Evolutionary conservation across 2,329 filamentous ascomycete species (phyloP).

Genomic region (Hypocrella siamensis): DNA sequence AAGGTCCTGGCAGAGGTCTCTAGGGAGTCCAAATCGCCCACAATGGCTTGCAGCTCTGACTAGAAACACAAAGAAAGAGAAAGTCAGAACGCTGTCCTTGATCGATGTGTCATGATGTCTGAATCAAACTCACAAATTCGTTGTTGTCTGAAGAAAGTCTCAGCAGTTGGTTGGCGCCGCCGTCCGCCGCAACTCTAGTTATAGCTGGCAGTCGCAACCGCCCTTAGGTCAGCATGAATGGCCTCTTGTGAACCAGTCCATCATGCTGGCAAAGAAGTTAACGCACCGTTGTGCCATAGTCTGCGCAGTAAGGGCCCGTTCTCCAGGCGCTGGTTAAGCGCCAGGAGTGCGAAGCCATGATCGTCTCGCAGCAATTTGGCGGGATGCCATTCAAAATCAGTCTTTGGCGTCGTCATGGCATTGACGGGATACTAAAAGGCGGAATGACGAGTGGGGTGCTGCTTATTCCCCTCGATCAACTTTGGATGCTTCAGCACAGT

Average conservation of each 20-base stretch:
- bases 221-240: slow-evolving; percentile 1
- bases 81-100: not conserved
- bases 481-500: no score
- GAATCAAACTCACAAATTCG: slow-evolving; percentile 22
- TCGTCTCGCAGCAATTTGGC: slow-evolving; percentile 19
- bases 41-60: slow-evolving; percentile 54
- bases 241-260: no score
- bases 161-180: slow-evolving; percentile 67
- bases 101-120: not conserved
- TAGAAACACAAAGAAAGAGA: slow-evolving; percentile 8
- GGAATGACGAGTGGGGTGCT: not conserved
- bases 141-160: slow-evolving; percentile 25
- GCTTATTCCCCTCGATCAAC: no score
- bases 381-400: slow-evolving; percentile 22
- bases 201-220: slow-evolving; percentile 31
- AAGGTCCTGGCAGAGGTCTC: slow-evolving; percentile 43
- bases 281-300: slow-evolving; percentile 33
- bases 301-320: slow-evolving; percentile 29
- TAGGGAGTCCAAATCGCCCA: slow-evolving; percentile 86
- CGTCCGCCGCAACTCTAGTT: slow-evolving; percentile 71
- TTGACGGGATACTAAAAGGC: no score
- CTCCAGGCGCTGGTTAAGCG: slow-evolving; percentile 35
- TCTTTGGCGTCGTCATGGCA: slow-evolving; percentile 9
- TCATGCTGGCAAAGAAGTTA: no score
- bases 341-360: slow-evolving; percentile 26